phyloP scores from a whole-genome alignment of 2,329 filamentous ascomycete genomes.

The Stenocarpella maydis region DNA sequence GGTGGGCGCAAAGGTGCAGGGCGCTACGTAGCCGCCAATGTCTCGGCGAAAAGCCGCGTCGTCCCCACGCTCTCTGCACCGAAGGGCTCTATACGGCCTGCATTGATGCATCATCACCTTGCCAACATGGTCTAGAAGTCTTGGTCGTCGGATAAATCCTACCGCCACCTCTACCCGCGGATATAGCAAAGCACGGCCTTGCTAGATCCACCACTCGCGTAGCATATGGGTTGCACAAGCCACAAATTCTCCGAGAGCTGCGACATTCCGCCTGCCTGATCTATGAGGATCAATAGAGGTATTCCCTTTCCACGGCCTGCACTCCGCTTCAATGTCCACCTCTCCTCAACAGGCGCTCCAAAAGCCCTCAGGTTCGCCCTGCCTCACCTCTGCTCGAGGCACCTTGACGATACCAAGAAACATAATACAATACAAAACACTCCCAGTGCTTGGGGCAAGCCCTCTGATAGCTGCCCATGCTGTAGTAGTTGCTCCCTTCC shows the following conservation, averaged over 20 bases:
- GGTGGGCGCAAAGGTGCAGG: background rate
- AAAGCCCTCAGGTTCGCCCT: background rate
- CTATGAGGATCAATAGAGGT: constrained; percentile 12
- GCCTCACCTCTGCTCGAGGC: background rate
- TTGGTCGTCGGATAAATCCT: background rate
- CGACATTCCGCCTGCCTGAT: constrained; percentile 12
- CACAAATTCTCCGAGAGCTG: constrained; percentile 7
- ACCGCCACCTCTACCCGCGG: background rate
- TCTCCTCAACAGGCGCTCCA: constrained; percentile 3
- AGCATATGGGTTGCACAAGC: background rate
- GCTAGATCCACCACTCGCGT: background rate
- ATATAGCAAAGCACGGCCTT: background rate
- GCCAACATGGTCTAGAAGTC: too few species aligned
- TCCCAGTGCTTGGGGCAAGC: constrained; percentile 28
- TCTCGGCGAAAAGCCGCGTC: background rate
- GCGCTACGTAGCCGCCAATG: background rate
- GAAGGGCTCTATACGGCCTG: too few species aligned
- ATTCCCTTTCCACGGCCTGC: constrained; percentile 35
- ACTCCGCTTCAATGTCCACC: constrained; percentile 34
- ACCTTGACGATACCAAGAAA: background rate
- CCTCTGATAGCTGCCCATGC: constrained; percentile 32
- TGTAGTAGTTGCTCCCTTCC: constrained; percentile 24
- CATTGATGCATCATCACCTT: too few species aligned
- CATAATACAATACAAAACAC: constrained; percentile 26
- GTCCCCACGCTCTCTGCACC: too few species aligned